phyloP scores from a whole-genome alignment of 129 eudicot genomes.

The Centella asiatica region DNA sequence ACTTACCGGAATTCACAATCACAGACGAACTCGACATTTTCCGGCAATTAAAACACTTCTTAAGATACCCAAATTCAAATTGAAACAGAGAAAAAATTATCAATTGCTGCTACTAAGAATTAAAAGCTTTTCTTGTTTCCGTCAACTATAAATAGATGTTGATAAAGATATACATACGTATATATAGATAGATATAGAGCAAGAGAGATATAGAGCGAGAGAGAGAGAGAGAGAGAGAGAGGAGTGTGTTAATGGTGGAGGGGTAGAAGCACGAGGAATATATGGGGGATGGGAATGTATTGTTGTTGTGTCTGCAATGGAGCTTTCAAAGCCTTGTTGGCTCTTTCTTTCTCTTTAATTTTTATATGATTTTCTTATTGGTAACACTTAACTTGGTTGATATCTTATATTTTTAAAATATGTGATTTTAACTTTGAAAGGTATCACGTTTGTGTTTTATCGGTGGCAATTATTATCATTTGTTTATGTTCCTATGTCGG shows the following conservation, averaged over 20 bases:
- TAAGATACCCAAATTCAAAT: not conserved
- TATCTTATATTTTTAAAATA: no score
- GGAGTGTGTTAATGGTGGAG: not conserved
- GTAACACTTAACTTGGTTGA: no score
- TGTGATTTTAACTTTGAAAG: no score
- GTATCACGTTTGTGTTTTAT: no score
- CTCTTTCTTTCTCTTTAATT: not conserved
- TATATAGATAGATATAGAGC: constrained; percentile 2
- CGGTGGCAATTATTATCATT: no score
- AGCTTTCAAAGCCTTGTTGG: constrained; percentile 4
- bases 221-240: not conserved
- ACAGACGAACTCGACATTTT: constrained; percentile 55
- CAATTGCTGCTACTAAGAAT: not conserved
- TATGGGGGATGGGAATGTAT: constrained; percentile 14
- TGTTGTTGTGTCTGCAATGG: constrained; percentile 3
- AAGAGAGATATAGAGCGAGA: not conserved
- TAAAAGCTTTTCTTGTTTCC: not conserved
- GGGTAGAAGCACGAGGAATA: constrained; percentile 49
- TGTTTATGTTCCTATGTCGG: no score
- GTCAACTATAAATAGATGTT: not conserved
- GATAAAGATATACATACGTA: constrained; percentile 1
- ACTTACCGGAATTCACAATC: constrained; percentile 56
- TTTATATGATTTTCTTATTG: no score
- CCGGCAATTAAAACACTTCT: no score
- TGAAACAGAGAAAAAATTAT: no score